Evolutionary conservation across 225 moss, liverwort and hornwort genomes (phyloP), one percentile per base, ranked within the genome.

Genomic region (Anthoceros angustus): DNA sequence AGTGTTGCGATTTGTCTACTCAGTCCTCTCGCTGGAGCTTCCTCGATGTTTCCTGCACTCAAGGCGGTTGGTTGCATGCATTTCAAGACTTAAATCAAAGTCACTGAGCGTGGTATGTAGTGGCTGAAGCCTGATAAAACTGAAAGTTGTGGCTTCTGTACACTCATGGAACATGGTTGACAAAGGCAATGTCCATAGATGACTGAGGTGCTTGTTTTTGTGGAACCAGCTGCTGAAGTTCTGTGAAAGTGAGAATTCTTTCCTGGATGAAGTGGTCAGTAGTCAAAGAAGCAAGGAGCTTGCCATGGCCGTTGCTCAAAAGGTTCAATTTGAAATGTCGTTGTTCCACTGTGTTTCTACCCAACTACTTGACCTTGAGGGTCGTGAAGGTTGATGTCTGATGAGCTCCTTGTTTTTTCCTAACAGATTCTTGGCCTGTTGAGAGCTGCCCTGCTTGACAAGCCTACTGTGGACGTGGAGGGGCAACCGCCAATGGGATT

Each of bases 171-270:
- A 64, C 5, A 12, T 2, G 23, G 62, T 12, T 24, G 32, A 63
- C 20, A 11, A 9, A 38, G 6, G 12, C 16, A n/a, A 42, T 2
- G 10, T 8, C 1, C 12, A 2, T 24, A 38, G 16, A 7, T 39
- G 40, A 38, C 40, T 41, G 16, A n/a, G 18, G 14, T 64, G 6
- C 25, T 64, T 39, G 14, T n/a, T n/a, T 5, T 64, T 64, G 64
- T 64, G 64, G 15, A 64, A 64, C 16, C 81, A 98, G 89, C 77
- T 98, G 81, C 74, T 92, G 70, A 92, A 85, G 73, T 98, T 92
- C 73, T 98, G 92, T 73, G 95, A 92, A 77, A 88, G 86, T 32
- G 92, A 89, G 66, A 85, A 83, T 66, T 98, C 92, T 67, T 98
- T 98, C 69, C 76, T 98, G 80, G 95, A 98, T 66, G 87, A 88